These are phyloP conservation scores for Nakazawaea anatomiae DNA, from an alignment of 805 yeast species.

Conservation along the genomic window DNA sequence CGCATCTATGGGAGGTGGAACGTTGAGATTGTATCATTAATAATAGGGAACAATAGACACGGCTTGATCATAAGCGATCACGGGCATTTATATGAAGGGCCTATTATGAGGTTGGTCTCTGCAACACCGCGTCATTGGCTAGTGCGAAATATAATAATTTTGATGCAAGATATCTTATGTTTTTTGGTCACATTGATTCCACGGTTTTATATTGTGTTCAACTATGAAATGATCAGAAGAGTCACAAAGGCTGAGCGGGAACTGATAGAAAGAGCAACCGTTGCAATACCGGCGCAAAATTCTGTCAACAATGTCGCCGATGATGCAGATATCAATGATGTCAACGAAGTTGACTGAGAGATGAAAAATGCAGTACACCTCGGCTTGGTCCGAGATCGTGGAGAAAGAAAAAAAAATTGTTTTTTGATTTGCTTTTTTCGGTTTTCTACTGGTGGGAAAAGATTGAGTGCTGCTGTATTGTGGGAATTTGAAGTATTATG, in stretches of 20 bases:
- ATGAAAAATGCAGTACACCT: too few species aligned
- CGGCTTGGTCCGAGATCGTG: slow-evolving; percentile 1
- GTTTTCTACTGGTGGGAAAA: too few species aligned
- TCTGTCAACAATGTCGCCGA: too few species aligned
- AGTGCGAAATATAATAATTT: neutral
- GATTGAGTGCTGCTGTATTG: too few species aligned
- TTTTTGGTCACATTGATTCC: slow-evolving; percentile 7
- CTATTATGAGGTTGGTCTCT: neutral
- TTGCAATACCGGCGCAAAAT: neutral
- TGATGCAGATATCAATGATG: neutral
- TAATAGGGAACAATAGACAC: slow-evolving; percentile 8
- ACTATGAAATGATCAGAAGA: slow-evolving; percentile 5
- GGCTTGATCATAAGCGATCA: slow-evolving; percentile 1
- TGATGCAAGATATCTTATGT: slow-evolving; percentile 6
- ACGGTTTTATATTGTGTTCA: slow-evolving; percentile 4
- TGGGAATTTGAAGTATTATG: too few species aligned
- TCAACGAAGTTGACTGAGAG: too few species aligned
- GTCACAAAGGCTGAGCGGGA: slow-evolving; percentile 5
- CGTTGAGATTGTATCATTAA: neutral
- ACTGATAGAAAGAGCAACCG: slow-evolving; percentile 1
- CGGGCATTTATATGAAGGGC: neutral
- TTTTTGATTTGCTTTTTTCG: too few species aligned
- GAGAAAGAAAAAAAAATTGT: too few species aligned
- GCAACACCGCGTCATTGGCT: neutral
- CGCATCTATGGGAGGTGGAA: neutral